Conservation (phyloP, 73 alveolate species). For the Urostyla sp. region DNA sequence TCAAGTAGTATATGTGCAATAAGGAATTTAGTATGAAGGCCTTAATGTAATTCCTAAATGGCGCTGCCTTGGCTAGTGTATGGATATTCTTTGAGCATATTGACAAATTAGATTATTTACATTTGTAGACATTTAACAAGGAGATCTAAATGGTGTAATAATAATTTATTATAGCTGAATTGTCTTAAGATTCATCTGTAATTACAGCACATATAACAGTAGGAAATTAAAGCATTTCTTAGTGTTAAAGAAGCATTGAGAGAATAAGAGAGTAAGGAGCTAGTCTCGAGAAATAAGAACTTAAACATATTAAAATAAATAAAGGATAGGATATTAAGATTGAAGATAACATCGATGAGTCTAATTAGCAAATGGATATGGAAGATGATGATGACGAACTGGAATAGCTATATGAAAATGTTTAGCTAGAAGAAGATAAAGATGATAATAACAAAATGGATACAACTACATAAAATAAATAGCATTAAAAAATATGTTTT, state of each 20-base stretch:
- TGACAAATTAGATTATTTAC: slow-evolving; percentile 40
- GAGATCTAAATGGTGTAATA: slow-evolving; percentile 82
- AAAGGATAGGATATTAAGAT: slow-evolving; percentile 63
- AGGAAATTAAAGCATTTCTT: slow-evolving; percentile 39
- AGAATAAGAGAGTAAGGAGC: slow-evolving; percentile 30
- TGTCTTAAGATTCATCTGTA: slow-evolving; percentile 65
- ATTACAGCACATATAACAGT: slow-evolving; percentile 74
- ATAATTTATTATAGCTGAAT: slow-evolving; percentile 72
- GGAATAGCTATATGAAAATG: neutral
- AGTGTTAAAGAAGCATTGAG: slow-evolving; percentile 40
- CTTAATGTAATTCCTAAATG: slow-evolving; percentile 73
- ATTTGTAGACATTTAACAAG: slow-evolving; percentile 67
- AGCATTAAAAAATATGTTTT: slow-evolving; percentile 58
- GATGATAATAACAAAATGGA: slow-evolving; percentile 28
- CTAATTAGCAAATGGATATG: neutral
- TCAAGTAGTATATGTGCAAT: slow-evolving; percentile 45
- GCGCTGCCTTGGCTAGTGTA: slow-evolving; percentile 76
- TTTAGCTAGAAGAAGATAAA: slow-evolving; percentile 14
- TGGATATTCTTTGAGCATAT: slow-evolving; percentile 76
- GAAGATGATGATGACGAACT: slow-evolving; percentile 35
- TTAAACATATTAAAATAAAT: neutral
- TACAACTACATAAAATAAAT: slow-evolving; percentile 27
- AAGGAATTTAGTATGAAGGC: slow-evolving; percentile 18
- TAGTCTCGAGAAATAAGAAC: slow-evolving; percentile 1
- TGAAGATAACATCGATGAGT: slow-evolving; percentile 62